phyloP scores from a whole-genome alignment of 1,284 basidiomycete species.

The Ganoderma lucidum region DNA sequence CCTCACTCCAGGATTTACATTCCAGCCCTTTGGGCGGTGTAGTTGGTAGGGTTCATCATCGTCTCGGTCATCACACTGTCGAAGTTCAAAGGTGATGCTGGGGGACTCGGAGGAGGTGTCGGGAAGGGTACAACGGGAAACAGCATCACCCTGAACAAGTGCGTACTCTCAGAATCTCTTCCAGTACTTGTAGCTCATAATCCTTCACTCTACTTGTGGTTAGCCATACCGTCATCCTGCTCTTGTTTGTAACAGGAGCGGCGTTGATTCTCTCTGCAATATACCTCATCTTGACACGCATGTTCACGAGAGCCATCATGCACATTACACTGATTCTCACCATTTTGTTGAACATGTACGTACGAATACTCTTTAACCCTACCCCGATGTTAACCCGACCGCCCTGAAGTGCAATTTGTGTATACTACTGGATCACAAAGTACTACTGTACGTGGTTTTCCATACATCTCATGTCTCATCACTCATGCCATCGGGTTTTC shows the following conservation, averaged over 20 bases:
- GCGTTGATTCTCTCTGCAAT: slow-evolving; percentile 60
- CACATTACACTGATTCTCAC: slow-evolving; percentile 81
- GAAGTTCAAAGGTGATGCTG: slow-evolving; percentile 63
- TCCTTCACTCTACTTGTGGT: neutral
- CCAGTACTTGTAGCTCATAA: neutral
- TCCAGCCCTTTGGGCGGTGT: neutral
- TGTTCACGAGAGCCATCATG: slow-evolving; percentile 84
- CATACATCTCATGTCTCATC: neutral
- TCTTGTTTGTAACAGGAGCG: slow-evolving; percentile 63
- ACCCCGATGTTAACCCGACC: neutral
- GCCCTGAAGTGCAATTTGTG: slow-evolving; percentile 59
- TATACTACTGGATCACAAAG: slow-evolving; percentile 83
- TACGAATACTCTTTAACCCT: slow-evolving; percentile 26
- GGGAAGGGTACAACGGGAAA: slow-evolving; percentile 59
- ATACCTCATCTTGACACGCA: slow-evolving; percentile 68
- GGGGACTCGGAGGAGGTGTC: slow-evolving; percentile 73
- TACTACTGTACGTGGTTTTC: slow-evolving; percentile 69
- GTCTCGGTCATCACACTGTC: slow-evolving; percentile 72
- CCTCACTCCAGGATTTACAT: neutral
- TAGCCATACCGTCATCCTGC: slow-evolving; percentile 65
- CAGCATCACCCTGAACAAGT: slow-evolving; percentile 67
- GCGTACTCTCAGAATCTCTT: slow-evolving; percentile 28
- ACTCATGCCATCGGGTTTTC: neutral
- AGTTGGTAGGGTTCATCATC: slow-evolving; percentile 75
- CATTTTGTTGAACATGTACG: slow-evolving; percentile 78